Conservation (phyloP, 176 grass and related monocot genomes). For the Ampelocalamus luodianensis region DNA sequence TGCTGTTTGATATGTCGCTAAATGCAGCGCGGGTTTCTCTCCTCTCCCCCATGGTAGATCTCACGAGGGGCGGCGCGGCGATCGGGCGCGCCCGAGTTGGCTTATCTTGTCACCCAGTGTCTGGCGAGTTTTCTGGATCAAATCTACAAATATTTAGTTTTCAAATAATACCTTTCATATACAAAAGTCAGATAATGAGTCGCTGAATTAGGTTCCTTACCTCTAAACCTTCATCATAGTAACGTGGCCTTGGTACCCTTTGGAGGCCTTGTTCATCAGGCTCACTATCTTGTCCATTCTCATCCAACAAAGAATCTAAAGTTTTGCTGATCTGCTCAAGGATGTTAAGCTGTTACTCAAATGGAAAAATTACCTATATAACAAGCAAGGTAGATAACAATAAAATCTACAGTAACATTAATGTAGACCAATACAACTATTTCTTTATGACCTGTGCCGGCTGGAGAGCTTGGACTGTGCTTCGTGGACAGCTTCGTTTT, state of each 20-base stretch:
- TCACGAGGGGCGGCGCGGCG: no score
- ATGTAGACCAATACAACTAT: not conserved
- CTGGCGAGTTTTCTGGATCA: slow-evolving; percentile 69
- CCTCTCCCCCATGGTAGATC: no score
- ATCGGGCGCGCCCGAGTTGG: no score
- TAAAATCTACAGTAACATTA: not conserved
- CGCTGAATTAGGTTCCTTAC: slow-evolving; percentile 22
- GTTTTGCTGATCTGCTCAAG: slow-evolving; percentile 66
- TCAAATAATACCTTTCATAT: slow-evolving; percentile 9
- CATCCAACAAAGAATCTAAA: slow-evolving; percentile 56
- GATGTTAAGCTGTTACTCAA: not conserved
- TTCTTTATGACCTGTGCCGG: no score
- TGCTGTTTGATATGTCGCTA: no score
- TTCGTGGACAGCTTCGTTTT: no score
- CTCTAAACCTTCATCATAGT: slow-evolving; percentile 71
- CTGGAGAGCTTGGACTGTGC: no score
- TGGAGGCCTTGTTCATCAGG: slow-evolving; percentile 53
- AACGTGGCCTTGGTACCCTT: slow-evolving; percentile 34
- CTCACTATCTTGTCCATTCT: slow-evolving; percentile 48
- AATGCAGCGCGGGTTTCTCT: no score
- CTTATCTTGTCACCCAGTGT: slow-evolving; percentile 69
- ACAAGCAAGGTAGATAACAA: not conserved
- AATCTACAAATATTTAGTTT: slow-evolving; percentile 13
- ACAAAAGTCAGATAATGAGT: not conserved
- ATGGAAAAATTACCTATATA: not conserved